These are phyloP conservation scores for Eudorina sp. DNA, from an alignment of 139 green algal species.

Conservation along the genomic window DNA sequence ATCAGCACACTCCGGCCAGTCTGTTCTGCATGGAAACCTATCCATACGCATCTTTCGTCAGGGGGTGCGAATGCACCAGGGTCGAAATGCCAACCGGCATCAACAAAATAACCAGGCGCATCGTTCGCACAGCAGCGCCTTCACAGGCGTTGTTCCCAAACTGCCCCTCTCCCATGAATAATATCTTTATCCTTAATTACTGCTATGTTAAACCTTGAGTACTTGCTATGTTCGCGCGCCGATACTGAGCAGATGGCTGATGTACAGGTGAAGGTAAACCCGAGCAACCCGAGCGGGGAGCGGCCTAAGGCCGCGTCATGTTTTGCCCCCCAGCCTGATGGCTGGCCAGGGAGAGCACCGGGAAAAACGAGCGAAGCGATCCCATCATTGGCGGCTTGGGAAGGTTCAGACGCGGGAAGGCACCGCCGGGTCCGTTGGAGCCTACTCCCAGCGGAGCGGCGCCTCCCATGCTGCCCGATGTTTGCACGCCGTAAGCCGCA, in stretches of 20 bases:
- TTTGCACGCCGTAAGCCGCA: too few species aligned
- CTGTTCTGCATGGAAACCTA: too few species aligned
- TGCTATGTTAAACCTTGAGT: too few species aligned
- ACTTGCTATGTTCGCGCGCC: not conserved
- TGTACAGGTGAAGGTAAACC: not conserved
- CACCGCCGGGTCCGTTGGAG: not conserved
- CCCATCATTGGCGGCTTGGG: not conserved
- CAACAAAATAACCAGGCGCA: slow-evolving; percentile 29
- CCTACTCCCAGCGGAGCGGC: too few species aligned
- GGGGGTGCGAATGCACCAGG: not conserved
- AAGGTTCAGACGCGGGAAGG: not conserved
- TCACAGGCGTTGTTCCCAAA: not conserved
- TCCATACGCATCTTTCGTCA: too few species aligned
- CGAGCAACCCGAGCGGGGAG: too few species aligned
- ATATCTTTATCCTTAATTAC: too few species aligned
- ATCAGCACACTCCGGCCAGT: too few species aligned
- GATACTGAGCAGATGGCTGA: not conserved
- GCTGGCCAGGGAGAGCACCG: not conserved
- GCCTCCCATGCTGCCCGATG: too few species aligned
- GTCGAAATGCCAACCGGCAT: slow-evolving; percentile 1
- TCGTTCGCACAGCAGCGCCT: not conserved
- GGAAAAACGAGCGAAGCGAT: not conserved
- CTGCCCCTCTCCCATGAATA: not conserved
- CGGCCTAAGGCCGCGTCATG: not conserved
- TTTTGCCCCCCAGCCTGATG: not conserved